These are phyloP conservation scores for Metroxylon sagu DNA, from an alignment of 176 grass and related monocot species.

Conservation along the genomic window DNA sequence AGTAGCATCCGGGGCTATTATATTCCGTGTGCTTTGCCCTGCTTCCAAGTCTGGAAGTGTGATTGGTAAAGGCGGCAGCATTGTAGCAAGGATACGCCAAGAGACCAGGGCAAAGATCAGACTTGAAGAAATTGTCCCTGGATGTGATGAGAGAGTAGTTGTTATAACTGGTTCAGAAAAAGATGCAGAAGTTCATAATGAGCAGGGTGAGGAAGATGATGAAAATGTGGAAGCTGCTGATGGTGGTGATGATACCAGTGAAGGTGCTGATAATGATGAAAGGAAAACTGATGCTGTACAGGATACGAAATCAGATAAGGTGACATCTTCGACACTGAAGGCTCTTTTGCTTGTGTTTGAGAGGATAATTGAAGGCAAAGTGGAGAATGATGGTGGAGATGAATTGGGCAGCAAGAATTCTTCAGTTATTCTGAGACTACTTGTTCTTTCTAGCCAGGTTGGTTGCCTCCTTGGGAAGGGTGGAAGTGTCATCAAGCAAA, in stretches of 20 bases:
- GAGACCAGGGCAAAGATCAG: slow-evolving; percentile 65
- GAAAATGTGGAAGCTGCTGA: slow-evolving; percentile 17
- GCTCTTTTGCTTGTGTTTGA: slow-evolving; percentile 69
- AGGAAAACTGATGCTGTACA: slow-evolving; percentile 19
- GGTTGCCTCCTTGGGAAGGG: slow-evolving; percentile 77
- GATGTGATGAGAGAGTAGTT: slow-evolving; percentile 72
- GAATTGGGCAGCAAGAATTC: slow-evolving; percentile 18
- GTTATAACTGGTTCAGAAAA: slow-evolving; percentile 39
- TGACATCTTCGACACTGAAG: slow-evolving; percentile 29
- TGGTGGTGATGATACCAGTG: slow-evolving; percentile 17
- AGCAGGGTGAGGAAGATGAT: slow-evolving; percentile 20
- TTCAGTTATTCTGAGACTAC: slow-evolving; percentile 54
- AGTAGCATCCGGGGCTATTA: slow-evolving; percentile 29
- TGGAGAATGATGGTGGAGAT: slow-evolving; percentile 34
- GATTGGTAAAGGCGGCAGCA: slow-evolving; percentile 67
- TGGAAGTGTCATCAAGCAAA: slow-evolving; percentile 68
- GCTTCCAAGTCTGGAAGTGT: slow-evolving; percentile 62
- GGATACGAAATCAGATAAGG: slow-evolving; percentile 34
- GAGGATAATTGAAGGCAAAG: slow-evolving; percentile 52
- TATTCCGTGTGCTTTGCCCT: slow-evolving; percentile 75
- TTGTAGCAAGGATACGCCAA: slow-evolving; percentile 67
- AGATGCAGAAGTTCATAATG: slow-evolving; percentile 28
- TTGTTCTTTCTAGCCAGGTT: slow-evolving; percentile 78
- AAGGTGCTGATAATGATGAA: slow-evolving; percentile 24
- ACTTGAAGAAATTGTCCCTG: slow-evolving; percentile 47